phyloP scores from a whole-genome alignment of 768 basidiomycete genomes.

The Lactarius vividus region DNA sequence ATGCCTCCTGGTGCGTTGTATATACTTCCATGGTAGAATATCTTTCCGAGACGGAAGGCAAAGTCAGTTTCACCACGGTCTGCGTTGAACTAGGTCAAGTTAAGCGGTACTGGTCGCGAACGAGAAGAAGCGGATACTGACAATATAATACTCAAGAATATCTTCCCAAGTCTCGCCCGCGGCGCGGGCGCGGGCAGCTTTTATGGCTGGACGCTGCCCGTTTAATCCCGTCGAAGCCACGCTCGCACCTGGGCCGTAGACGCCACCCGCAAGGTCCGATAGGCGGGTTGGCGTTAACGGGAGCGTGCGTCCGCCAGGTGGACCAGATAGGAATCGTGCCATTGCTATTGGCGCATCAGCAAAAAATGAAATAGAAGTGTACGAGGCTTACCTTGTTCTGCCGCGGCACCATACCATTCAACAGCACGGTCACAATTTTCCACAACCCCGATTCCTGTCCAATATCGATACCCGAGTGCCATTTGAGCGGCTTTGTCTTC shows the following conservation, averaged over 20 bases:
- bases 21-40: slow-evolving; percentile 94
- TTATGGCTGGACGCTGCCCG: slow-evolving; percentile 68
- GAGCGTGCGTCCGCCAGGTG: slow-evolving; percentile 86
- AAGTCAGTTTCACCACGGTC: slow-evolving; percentile 88
- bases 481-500: slow-evolving; percentile 87
- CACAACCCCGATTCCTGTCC: slow-evolving; percentile 90
- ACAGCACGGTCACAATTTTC: slow-evolving; percentile 84
- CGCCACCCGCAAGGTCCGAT: slow-evolving; percentile 88
- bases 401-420: slow-evolving; percentile 86
- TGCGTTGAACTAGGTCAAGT: slow-evolving; percentile 74
- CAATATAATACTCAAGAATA: slow-evolving; percentile 87
- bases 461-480: slow-evolving; percentile 91
- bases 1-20: slow-evolving; percentile 78
- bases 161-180: slow-evolving; percentile 96
- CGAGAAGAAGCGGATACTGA: slow-evolving; percentile 35
- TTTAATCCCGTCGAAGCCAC: slow-evolving; percentile 86
- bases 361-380: neutral
- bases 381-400: slow-evolving; percentile 64
- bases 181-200: slow-evolving; percentile 76
- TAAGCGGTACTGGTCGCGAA: neutral
- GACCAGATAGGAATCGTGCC: slow-evolving; percentile 75
- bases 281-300: slow-evolving; percentile 78
- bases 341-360: slow-evolving; percentile 53
- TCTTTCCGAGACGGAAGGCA: slow-evolving; percentile 89
- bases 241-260: slow-evolving; percentile 94